Evolutionary conservation across 345 rosid species (phyloP).

Genomic region (Crucihimalaya himalaica): DNA sequence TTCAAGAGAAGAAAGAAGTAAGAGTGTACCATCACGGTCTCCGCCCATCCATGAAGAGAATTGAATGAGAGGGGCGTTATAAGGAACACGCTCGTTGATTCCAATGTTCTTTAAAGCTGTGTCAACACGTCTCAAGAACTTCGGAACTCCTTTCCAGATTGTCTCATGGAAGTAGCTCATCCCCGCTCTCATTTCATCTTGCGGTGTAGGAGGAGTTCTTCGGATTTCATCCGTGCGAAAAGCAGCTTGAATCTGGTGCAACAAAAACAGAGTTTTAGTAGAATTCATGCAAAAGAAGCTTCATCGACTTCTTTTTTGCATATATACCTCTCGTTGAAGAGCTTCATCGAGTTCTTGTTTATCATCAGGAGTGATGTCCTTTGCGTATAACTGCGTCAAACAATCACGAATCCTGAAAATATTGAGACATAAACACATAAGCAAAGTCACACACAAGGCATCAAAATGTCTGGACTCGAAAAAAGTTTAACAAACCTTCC

Average conservation of each 20-base stretch:
- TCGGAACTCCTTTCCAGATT: slow-evolving; percentile 99
- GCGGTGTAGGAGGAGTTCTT: slow-evolving; percentile 96
- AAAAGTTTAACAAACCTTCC: slow-evolving; percentile 60
- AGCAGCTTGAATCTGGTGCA: slow-evolving; percentile 95
- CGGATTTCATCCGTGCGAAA: slow-evolving; percentile 96
- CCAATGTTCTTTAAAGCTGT: slow-evolving; percentile 95
- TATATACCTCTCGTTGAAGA: slow-evolving; percentile 81
- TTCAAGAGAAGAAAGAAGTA: background rate
- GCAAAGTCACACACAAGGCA: background rate
- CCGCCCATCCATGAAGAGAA: slow-evolving; percentile 99
- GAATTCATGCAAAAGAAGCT: background rate
- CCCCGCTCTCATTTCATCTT: slow-evolving; percentile 99
- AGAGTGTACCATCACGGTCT: slow-evolving; percentile 81
- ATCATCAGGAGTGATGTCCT: slow-evolving; percentile 96
- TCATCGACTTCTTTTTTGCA: background rate
- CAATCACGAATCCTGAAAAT: slow-evolving; percentile 73
- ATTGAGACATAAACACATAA: slow-evolving; percentile 20
- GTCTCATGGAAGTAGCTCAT: slow-evolving; percentile 99
- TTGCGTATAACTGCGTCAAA: slow-evolving; percentile 88
- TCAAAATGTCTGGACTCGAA: background rate
- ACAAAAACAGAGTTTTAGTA: slow-evolving; percentile 13
- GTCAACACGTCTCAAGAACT: slow-evolving; percentile 94
- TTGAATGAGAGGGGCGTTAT: slow-evolving; percentile 96
- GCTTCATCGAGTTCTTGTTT: slow-evolving; percentile 99
- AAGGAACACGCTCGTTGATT: slow-evolving; percentile 87